Conservation (phyloP, 2,329 filamentous ascomycete genomes). For the Venturia nashicola region DNA sequence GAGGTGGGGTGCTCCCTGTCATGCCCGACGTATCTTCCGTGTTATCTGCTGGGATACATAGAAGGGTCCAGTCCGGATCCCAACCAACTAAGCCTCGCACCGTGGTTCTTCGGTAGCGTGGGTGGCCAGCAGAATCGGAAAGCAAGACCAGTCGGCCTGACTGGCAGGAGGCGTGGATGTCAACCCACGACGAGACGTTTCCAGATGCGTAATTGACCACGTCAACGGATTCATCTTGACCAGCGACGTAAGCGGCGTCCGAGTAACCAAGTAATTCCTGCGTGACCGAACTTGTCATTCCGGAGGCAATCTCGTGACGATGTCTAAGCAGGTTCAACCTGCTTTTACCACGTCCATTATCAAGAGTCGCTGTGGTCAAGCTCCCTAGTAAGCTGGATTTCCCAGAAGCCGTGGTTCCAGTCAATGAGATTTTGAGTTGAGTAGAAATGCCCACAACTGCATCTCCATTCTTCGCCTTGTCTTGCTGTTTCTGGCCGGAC, state of each 20-base stretch:
- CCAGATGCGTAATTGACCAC: conserved; percentile 76
- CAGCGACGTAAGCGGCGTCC: conserved; percentile 21
- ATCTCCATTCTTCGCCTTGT: not conserved
- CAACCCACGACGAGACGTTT: conserved; percentile 85
- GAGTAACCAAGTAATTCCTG: conserved; percentile 84
- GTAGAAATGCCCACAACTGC: conserved; percentile 22
- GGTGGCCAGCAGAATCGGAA: conserved; percentile 84
- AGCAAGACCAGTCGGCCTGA: conserved; percentile 71
- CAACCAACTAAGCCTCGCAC: conserved; percentile 85
- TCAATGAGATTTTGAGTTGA: conserved; percentile 76
- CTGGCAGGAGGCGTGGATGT: conserved; percentile 73
- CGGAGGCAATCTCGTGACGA: conserved; percentile 82
- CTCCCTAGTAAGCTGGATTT: conserved; percentile 88
- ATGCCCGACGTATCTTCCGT: conserved; percentile 36
- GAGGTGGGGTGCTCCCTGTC: conserved; percentile 34
- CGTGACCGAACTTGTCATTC: conserved; percentile 85
- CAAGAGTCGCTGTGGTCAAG: conserved; percentile 72
- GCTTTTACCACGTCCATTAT: conserved; percentile 87
- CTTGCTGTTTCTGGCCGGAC: not conserved
- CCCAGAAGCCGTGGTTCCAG: conserved; percentile 78
- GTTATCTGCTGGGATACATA: conserved; percentile 77
- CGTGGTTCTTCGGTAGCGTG: conserved; percentile 79
- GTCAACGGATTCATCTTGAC: conserved; percentile 15
- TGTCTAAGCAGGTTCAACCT: conserved; percentile 82
- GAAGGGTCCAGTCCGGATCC: conserved; percentile 85